A percentile compares a stretch with the other conserved stretches of the same genome.
Conservation (phyloP, 108 stramenopile genomes). For the Conticribra guillardii region DNA sequence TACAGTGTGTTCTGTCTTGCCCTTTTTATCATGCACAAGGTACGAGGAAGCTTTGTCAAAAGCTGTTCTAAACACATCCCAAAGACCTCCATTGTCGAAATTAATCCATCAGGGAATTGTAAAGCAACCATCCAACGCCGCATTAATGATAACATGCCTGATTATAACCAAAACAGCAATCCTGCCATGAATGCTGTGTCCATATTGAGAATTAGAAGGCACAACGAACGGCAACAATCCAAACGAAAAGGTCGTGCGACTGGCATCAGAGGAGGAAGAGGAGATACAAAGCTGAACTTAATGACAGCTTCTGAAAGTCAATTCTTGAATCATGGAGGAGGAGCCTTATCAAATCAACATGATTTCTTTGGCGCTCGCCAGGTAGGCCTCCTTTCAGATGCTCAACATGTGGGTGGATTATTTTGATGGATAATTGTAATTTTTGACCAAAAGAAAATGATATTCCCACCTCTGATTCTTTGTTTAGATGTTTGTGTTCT, state of each 20-base stretch:
- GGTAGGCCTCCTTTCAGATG: conserved; percentile 33
- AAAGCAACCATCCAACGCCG: not conserved
- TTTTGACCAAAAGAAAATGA: no score
- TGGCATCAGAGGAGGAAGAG: not conserved
- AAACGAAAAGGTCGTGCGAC: not conserved
- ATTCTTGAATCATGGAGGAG: conserved; percentile 6
- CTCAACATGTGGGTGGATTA: conserved; percentile 43
- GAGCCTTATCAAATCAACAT: conserved; percentile 4
- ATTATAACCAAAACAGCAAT: not conserved
- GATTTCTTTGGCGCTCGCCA: conserved; percentile 14
- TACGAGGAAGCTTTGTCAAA: conserved; percentile 33
- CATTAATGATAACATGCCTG: not conserved
- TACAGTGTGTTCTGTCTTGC: not conserved
- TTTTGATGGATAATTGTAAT: no score
- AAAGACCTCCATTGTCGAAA: conserved; percentile 17
- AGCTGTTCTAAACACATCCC: conserved; percentile 3
- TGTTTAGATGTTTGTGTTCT: no score
- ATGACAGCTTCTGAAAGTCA: conserved; percentile 41
- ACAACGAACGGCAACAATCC: not conserved
- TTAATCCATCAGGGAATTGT: conserved; percentile 21
- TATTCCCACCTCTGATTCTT: no score
- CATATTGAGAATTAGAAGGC: conserved; percentile 10
- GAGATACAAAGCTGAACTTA: conserved; percentile 8
- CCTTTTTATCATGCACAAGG: conserved; percentile 4
- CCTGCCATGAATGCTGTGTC: conserved; percentile 14